Percentiles rank a stretch among this genome's conserved stretches.
These are phyloP conservation scores for Penicillium coffeae DNA, from an alignment of 495 filamentous ascomycete species.

Conservation along the genomic window DNA sequence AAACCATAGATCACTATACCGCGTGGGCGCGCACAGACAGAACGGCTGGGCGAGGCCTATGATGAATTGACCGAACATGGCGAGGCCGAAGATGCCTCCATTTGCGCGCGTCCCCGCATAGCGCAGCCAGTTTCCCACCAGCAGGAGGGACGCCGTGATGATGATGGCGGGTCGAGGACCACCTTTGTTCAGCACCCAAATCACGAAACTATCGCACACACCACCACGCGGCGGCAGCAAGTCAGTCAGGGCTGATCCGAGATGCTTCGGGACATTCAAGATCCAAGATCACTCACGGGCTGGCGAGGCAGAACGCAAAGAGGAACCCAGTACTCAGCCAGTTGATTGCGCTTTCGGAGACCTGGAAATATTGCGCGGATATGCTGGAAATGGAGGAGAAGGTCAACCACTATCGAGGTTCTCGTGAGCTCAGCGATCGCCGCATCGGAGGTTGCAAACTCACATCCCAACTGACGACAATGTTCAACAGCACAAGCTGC, in stretches of 20 bases:
- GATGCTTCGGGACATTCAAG: neutral
- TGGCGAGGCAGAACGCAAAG: constrained; percentile 73
- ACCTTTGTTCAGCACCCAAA: constrained; percentile 75
- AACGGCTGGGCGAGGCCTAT: constrained; percentile 89
- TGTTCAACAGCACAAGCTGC: constrained; percentile 82
- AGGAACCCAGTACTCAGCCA: constrained; percentile 87
- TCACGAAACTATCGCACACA: constrained; percentile 50
- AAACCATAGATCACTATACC: constrained; percentile 95
- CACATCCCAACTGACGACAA: constrained; percentile 94
- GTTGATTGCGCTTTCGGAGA: constrained; percentile 75
- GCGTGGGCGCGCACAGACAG: constrained; percentile 81
- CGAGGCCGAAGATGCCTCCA: constrained; percentile 63
- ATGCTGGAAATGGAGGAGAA: constrained; percentile 81
- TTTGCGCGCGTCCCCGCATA: constrained; percentile 70
- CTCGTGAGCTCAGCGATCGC: constrained; percentile 4
- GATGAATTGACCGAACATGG: constrained; percentile 94
- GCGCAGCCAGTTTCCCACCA: constrained; percentile 89
- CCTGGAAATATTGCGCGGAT: constrained; percentile 70
- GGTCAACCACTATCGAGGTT: constrained; percentile 71
- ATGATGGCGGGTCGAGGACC: constrained; percentile 78
- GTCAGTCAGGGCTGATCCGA: neutral
- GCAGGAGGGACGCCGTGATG: constrained; percentile 62
- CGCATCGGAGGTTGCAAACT: constrained; percentile 29
- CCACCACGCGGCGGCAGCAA: neutral
- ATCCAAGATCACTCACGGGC: constrained; percentile 52